Percentiles rank a stretch among this genome's conserved stretches.
These are phyloP conservation scores for Suhomyces canberraensis DNA, from an alignment of 805 yeast species.

Conservation along the genomic window DNA sequence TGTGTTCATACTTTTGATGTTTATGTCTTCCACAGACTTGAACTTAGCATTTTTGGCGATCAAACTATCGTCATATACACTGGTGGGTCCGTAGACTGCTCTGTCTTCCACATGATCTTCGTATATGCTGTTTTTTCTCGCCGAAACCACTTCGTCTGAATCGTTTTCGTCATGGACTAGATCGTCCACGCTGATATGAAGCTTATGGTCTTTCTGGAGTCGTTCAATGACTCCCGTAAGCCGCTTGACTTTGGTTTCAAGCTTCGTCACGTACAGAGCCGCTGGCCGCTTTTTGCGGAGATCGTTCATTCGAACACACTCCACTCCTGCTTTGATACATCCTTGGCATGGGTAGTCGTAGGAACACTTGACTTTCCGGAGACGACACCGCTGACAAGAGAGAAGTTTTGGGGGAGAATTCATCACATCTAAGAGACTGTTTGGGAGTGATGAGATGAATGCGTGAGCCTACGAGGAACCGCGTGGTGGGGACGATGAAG, in stretches of 20 bases:
- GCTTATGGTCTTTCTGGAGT: not conserved
- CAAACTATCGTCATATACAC: constrained; percentile 38
- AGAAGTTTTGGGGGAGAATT: constrained; percentile 12
- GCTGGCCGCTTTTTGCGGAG: constrained; percentile 51
- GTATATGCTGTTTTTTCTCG: constrained; percentile 1
- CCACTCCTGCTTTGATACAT: constrained; percentile 41
- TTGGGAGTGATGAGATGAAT: too few species aligned
- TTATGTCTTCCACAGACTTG: constrained; percentile 6
- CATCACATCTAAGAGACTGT: too few species aligned
- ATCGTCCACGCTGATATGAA: too few species aligned
- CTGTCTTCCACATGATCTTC: constrained; percentile 20
- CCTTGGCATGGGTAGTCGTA: constrained; percentile 47
- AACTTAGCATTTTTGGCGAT: constrained; percentile 15
- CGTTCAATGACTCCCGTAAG: constrained; percentile 12
- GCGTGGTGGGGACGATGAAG: too few species aligned
- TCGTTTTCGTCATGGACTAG: too few species aligned
- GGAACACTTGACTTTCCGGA: constrained; percentile 48
- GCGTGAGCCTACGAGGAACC: too few species aligned
- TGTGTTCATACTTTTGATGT: constrained; percentile 28
- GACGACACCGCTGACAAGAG: constrained; percentile 41
- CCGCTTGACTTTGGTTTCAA: constrained; percentile 32
- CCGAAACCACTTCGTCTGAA: too few species aligned
- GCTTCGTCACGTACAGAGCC: constrained; percentile 45
- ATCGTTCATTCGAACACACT: constrained; percentile 48
- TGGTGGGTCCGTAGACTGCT: constrained; percentile 45